Evolutionary conservation across 2,329 filamentous ascomycete genomes (phyloP), one percentile per base, ranked within the genome.

Genomic region (Paraconiothyrium brasiliense): DNA sequence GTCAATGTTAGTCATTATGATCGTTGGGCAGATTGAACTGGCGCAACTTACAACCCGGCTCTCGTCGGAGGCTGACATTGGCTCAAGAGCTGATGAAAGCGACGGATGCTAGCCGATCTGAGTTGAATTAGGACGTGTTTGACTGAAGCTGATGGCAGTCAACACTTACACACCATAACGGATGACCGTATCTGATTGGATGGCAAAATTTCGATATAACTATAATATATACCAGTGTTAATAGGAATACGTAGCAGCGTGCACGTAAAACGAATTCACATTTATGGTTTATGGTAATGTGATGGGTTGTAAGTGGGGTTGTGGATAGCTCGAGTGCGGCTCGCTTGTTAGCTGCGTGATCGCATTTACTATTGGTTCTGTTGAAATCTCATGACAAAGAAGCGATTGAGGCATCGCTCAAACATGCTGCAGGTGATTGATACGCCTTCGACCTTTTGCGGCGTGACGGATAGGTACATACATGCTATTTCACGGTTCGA

Each of bases 151-250:
- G 37, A 16, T 30, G 11, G 37, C 37, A 41, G 37, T 41, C 37
- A 41, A 41, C 11, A 41, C 37, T 41, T 41, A 41, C 37, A 56
- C 27, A 56, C 54, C 54, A 56, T 56, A 56, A 35, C 54, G 54
- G 54, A 56, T 39, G 11, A n/a, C n/a, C 39, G 22, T 47, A 8
- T 55, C 39, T 55, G 52, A 46, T 55, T 46, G 51, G 51, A 43
- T 87, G 76, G 1, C 86, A 13, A 35, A 11, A 20, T 22, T 2
- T 11, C 2, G 10, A 35, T 1, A 11, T 0, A 35, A 20, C 22
- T 50, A 50, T 35, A 20, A 32, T 50, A 50, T 34, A n/a, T 6
- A n/a, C 16, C 16, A 6, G 1, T 6, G 16, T 2, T 6, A 16
- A 5, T 6, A 16, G 5, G 6, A 1, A 2, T 16, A 6, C 11